Conservation (phyloP, 2,329 filamentous ascomycete species). For the Aureobasidium sp. region DNA sequence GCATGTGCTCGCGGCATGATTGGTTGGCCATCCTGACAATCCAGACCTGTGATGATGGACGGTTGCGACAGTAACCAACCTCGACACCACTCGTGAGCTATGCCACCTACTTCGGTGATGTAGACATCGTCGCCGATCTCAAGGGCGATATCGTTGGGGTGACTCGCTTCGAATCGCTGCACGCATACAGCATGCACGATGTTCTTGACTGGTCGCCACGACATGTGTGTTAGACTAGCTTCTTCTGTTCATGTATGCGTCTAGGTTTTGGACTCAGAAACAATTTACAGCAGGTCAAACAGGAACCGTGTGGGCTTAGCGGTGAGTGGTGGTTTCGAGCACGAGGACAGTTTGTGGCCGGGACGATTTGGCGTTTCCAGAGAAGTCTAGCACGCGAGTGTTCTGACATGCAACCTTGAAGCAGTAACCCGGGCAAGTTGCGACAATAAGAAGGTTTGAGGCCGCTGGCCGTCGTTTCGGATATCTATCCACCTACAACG, state of each 20-base stretch:
- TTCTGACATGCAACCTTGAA: not conserved
- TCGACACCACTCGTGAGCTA: slow-evolving; percentile 81
- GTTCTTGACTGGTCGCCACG: slow-evolving; percentile 92
- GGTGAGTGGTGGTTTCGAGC: not conserved
- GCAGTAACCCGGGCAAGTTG: not conserved
- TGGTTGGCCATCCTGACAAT: slow-evolving; percentile 83
- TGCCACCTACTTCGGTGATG: slow-evolving; percentile 90
- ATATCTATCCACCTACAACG: slow-evolving; percentile 1
- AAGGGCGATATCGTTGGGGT: slow-evolving; percentile 84
- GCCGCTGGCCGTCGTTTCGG: slow-evolving; percentile 2
- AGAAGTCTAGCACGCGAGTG: not conserved
- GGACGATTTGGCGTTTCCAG: not conserved
- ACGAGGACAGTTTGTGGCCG: not conserved
- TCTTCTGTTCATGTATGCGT: slow-evolving; percentile 10
- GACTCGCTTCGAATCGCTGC: slow-evolving; percentile 83
- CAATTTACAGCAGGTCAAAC: not conserved
- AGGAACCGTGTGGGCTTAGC: not conserved
- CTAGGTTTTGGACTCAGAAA: not conserved
- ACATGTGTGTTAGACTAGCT: slow-evolving; percentile 51
- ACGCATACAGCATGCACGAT: slow-evolving; percentile 97
- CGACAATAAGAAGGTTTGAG: not conserved
- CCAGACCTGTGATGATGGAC: slow-evolving; percentile 84
- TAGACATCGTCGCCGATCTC: slow-evolving; percentile 98
- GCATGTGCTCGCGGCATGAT: slow-evolving; percentile 95
- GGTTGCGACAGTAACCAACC: slow-evolving; percentile 94